A percentile compares a stretch with the other conserved stretches of the same genome.
phyloP scores from a whole-genome alignment of 768 basidiomycete genomes.

The Gelatoporia subvermispora region DNA sequence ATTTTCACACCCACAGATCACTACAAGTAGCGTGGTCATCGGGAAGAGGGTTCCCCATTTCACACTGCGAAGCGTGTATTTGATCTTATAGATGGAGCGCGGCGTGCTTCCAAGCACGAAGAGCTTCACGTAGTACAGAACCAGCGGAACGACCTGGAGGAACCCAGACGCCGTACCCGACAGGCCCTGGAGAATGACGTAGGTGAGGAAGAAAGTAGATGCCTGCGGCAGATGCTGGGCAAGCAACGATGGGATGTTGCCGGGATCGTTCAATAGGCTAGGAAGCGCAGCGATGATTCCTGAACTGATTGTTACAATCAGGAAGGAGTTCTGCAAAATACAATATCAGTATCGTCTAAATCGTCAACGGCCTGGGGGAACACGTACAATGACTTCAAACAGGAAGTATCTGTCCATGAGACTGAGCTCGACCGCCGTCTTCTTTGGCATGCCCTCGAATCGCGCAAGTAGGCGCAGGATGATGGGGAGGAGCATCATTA shows the following conservation, averaged over 20 bases:
- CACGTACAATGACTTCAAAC: conserved; percentile 82
- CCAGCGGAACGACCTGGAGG: conserved; percentile 67
- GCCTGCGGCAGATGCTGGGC: conserved; percentile 77
- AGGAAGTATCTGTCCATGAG: conserved; percentile 91
- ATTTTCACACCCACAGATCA: conserved; percentile 57
- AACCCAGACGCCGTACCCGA: conserved; percentile 77
- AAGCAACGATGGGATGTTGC: conserved; percentile 62
- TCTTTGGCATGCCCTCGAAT: conserved; percentile 88
- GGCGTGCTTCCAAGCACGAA: conserved; percentile 86
- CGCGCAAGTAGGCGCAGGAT: conserved; percentile 73
- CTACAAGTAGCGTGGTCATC: conserved; percentile 69
- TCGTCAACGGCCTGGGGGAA: background rate
- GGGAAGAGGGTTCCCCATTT: conserved; percentile 78
- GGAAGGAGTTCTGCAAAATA: conserved; percentile 75
- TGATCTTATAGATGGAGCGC: conserved; percentile 77
- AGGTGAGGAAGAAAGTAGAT: conserved; percentile 91
- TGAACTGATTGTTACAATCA: conserved; percentile 80
- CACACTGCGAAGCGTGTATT: conserved; percentile 63
- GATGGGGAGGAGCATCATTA: conserved; percentile 89
- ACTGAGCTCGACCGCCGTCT: conserved; percentile 78
- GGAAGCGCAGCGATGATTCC: conserved; percentile 76
- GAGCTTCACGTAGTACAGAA: conserved; percentile 88
- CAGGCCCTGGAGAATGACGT: conserved; percentile 77
- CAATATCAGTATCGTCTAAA: background rate
- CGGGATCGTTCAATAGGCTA: conserved; percentile 60